Base-by-base conservation (phyloP, 2,329 filamentous ascomycete species). In the Neonectria coccinea region DNA sequence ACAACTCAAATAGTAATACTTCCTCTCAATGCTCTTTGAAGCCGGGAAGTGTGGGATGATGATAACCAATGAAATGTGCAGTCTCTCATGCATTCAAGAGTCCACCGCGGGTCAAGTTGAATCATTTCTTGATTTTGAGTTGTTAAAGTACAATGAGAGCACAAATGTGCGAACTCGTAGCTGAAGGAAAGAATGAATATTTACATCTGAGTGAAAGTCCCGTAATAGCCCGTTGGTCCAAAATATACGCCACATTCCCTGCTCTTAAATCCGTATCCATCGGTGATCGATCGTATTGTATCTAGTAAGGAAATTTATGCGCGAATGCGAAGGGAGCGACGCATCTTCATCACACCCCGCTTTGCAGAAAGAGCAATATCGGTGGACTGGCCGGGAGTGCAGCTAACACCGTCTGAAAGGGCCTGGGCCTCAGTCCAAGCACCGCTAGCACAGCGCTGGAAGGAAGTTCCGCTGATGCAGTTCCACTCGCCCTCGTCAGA, bases 391-490 rank as follows among this genome's bases (percentile, higher is more conserved):
- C 86, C 86, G 0, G 72, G 62, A 0, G 64, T 62, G 74, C 86
- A 88, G 0, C 62, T 69, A 0, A 83, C 84, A 1, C 86, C 86
- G 0, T 75, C 70, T 0, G 86, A 81, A 12, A 88, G 70, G 0
- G 66, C 45, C 64, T 81, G 79, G 2, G 75, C 59, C 0, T 76
- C 70, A 2, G 85, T 84, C 86, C 86, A 88, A 0, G 68, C 41
- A 9, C 86, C 85, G 2, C 81, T 83, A 8, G 81, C 86, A 62
- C 86, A 88, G 52, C 84, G 85, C 75, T 88, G 85, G 81, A 82
- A 88, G 0, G 81, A 80, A 1, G 73, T 77, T 14, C 85, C 84
- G 0, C 73, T 77, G 7, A 87, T 77, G 67, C 86, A 88, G 79
- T 87, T 87, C 83, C 83, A 88, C 11, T 75, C 73, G 1, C 86